Evolutionary conservation across 2,329 filamentous ascomycete species (phyloP).

Genomic region (Fusarium cyanostomum): DNA sequence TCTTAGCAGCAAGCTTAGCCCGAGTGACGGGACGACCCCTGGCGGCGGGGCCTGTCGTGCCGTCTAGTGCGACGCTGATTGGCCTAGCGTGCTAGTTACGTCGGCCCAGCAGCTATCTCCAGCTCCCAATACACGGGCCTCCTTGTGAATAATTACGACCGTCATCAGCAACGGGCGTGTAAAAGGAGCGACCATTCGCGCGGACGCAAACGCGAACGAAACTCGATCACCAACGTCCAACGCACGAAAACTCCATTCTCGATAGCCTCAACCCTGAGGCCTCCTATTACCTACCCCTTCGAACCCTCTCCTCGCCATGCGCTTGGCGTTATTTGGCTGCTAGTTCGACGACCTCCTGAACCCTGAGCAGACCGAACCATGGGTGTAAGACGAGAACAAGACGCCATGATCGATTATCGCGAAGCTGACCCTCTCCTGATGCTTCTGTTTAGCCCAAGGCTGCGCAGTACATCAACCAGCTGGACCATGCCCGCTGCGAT

Average conservation of each 20-base stretch:
- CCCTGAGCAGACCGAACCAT: constrained; percentile 47
- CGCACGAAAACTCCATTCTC: background rate
- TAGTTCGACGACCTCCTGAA: constrained; percentile 45
- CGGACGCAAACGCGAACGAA: constrained; percentile 1
- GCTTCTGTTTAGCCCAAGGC: constrained; percentile 70
- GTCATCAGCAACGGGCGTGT: constrained; percentile 11
- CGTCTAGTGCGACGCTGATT: constrained; percentile 39
- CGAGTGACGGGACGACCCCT: constrained; percentile 39
- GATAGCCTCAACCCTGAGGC: constrained; percentile 8
- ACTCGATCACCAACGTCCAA: background rate
- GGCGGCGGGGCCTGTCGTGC: constrained; percentile 38
- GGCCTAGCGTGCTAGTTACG: constrained; percentile 31
- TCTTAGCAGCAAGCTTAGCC: constrained; percentile 37
- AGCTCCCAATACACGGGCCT: constrained; percentile 24
- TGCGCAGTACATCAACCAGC: constrained; percentile 79
- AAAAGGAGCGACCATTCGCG: constrained; percentile 4
- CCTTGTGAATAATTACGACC: constrained; percentile 26
- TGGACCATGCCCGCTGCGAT: constrained; percentile 88
- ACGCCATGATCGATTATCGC: constrained; percentile 3
- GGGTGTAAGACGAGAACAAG: constrained; percentile 46
- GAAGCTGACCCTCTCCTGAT: constrained; percentile 37
- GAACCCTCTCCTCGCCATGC: constrained; percentile 34
- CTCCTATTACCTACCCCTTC: background rate
- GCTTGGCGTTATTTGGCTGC: constrained; percentile 34
- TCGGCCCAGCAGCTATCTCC: constrained; percentile 35